Conservation (phyloP, 805 yeast genomes). For the Naumovozyma baii region DNA sequence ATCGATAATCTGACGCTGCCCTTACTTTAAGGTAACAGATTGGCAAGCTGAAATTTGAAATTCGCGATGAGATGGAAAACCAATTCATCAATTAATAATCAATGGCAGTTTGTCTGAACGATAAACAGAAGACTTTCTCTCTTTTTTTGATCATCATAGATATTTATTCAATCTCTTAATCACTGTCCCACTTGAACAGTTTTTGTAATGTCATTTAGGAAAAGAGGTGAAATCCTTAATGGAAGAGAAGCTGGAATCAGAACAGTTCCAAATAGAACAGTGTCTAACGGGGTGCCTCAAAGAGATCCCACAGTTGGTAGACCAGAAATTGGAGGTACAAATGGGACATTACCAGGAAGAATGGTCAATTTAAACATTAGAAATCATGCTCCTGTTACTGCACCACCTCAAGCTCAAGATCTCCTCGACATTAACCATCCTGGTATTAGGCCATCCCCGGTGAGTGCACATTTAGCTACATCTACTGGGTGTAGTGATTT, state of each 20-base stretch:
- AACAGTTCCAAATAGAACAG: conserved; percentile 17
- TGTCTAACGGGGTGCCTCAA: conserved; percentile 1
- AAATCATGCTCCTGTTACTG: neutral
- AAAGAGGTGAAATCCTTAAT: conserved; percentile 40
- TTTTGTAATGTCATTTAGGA: conserved; percentile 47
- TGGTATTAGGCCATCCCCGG: conserved; percentile 65
- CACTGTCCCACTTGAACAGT: neutral
- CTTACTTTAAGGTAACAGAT: no score
- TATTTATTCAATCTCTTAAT: neutral
- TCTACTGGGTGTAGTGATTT: conserved; percentile 75
- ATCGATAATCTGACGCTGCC: no score
- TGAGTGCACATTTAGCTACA: conserved; percentile 60
- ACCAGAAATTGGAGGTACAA: neutral
- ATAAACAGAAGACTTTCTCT: neutral
- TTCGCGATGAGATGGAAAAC: neutral
- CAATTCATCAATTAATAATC: neutral
- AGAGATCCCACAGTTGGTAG: conserved; percentile 1
- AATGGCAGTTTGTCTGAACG: neutral
- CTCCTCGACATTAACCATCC: conserved; percentile 31
- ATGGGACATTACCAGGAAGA: neutral
- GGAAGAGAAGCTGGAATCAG: conserved; percentile 8
- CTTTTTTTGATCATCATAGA: no score
- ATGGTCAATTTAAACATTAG: conserved; percentile 2
- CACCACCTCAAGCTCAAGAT: neutral
- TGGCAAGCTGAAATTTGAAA: neutral